A percentile compares a stretch with the other conserved stretches of the same genome.
Conservation (phyloP, 805 yeast species). For the Candida jianshihensis region DNA sequence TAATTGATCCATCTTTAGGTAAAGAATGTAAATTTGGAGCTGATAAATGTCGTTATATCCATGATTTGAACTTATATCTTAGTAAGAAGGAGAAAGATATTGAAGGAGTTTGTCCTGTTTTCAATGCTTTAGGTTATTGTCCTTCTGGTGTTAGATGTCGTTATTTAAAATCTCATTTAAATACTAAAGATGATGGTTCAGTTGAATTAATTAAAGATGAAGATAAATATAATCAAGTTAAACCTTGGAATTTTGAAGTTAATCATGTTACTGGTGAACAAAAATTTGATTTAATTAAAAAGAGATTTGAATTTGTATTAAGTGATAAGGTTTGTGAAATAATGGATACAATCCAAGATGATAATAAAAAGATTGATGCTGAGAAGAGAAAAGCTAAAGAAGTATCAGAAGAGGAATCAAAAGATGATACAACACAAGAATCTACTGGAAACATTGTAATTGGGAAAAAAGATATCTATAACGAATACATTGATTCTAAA, state of each 20-base stretch:
- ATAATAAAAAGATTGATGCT: constrained; percentile 28
- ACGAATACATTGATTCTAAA: constrained; percentile 68
- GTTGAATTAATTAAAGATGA: constrained; percentile 38
- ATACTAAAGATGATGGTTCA: background rate
- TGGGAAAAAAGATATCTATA: constrained; percentile 33
- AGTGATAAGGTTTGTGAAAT: constrained; percentile 55
- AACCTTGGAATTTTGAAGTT: constrained; percentile 44
- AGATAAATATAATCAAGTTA: constrained; percentile 29
- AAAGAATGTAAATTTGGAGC: constrained; percentile 56
- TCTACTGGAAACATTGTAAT: constrained; percentile 18
- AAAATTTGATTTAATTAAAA: constrained; percentile 34
- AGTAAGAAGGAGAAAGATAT: constrained; percentile 63
- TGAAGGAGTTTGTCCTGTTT: constrained; percentile 81
- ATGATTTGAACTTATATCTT: constrained; percentile 63
- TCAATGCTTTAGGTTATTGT: constrained; percentile 74
- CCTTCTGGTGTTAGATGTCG: constrained; percentile 91
- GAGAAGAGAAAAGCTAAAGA: constrained; percentile 26
- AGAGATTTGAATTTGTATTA: constrained; percentile 48
- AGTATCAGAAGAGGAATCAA: constrained; percentile 11
- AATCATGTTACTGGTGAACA: constrained; percentile 48
- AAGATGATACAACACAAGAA: constrained; percentile 19
- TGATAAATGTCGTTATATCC: constrained; percentile 68
- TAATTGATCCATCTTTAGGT: constrained; percentile 45
- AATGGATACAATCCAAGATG: constrained; percentile 49
- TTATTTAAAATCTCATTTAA: constrained; percentile 72